Percentiles rank a stretch among this genome's conserved stretches.
Conservation (phyloP, 2,329 filamentous ascomycete species). For the Xylaria sp. region DNA sequence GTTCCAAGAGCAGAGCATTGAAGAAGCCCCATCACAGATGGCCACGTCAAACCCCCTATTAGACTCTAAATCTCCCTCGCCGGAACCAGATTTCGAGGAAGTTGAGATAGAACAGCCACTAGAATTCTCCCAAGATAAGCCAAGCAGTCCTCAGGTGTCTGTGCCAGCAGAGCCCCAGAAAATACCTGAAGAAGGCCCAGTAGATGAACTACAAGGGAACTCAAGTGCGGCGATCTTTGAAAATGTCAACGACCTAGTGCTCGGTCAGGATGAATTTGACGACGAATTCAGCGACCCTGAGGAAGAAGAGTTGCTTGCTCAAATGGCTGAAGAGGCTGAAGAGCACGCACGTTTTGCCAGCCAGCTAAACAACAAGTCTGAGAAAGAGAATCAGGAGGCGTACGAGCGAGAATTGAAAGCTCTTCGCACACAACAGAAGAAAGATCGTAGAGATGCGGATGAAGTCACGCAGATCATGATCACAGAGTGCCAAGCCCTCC, state of each 20-base stretch:
- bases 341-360: conserved; percentile 94
- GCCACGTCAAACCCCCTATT: conserved; percentile 20
- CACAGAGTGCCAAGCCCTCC: conserved; percentile 89
- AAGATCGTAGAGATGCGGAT: conserved; percentile 93
- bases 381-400: conserved; percentile 75
- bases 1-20: conserved; percentile 35
- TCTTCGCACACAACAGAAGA: conserved; percentile 92
- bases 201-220: conserved; percentile 25
- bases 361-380: conserved; percentile 80
- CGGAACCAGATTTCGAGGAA: conserved; percentile 50
- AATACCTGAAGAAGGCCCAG: conserved; percentile 33
- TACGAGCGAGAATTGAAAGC: conserved; percentile 90
- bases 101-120: conserved; percentile 46
- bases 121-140: conserved; percentile 35
- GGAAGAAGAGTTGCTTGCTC: conserved; percentile 87
- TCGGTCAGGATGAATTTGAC: conserved; percentile 69
- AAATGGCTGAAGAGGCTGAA: conserved; percentile 89
- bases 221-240: conserved; percentile 24
- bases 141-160: conserved; percentile 25
- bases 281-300: conserved; percentile 86
- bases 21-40: not conserved
- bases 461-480: conserved; percentile 98
- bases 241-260: conserved; percentile 53
- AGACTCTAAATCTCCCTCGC: conserved; percentile 39
- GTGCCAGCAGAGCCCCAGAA: conserved; percentile 39